Base-by-base conservation (phyloP, 805 yeast species). In the Metschnikowia similis region DNA sequence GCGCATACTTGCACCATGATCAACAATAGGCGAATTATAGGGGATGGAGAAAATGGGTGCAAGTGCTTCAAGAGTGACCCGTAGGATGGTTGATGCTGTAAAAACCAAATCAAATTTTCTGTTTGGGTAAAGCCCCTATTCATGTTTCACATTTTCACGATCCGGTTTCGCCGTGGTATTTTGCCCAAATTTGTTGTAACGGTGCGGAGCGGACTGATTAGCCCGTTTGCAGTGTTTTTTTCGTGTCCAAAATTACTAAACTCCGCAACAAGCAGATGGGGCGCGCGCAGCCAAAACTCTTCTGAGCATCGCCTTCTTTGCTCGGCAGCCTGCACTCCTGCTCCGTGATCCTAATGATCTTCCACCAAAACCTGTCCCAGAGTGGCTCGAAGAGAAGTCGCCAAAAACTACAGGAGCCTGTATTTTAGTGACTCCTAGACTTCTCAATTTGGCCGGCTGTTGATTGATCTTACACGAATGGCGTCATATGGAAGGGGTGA, bases 1-100 rank as follows among this genome's bases (percentile, higher is more conserved):
- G 36, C 45, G 45, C 45, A 41, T 41, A 31, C 35, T 41, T 41
- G 37, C 45, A 30, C 35, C 45, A 31, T 32, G 21, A 17, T 10
- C n/a, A 41, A 32, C 45, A 41, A 41, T 29, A 37, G 26, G 36
- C 36, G 27, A 27, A 38, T 29, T 36, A 38, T 26, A 38, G 31
- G 41, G 41, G 31, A 27, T 4, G 27, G 30, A 38, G 17, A n/a
- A 27, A 38, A 27, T 1, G n/a, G 35, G 35, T 2, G 6, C 2
- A 5, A 8, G 3, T 13, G 35, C 3, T 13, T 21, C 21, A 36
- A 21, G 28, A 28, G 28, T 36, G 39, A 36, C 39, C 39, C 11
- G 35, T 6, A 8, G 8, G 7, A 3, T 13, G 35, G 6, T 2
- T 32, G 3, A 8, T 6, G 35, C 7, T 32, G 8, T 6, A 6